A percentile compares a stretch with the other conserved stretches of the same genome.
Evolutionary conservation across 495 filamentous ascomycete species (phyloP).

Genomic region (Ramalina peruviana): DNA sequence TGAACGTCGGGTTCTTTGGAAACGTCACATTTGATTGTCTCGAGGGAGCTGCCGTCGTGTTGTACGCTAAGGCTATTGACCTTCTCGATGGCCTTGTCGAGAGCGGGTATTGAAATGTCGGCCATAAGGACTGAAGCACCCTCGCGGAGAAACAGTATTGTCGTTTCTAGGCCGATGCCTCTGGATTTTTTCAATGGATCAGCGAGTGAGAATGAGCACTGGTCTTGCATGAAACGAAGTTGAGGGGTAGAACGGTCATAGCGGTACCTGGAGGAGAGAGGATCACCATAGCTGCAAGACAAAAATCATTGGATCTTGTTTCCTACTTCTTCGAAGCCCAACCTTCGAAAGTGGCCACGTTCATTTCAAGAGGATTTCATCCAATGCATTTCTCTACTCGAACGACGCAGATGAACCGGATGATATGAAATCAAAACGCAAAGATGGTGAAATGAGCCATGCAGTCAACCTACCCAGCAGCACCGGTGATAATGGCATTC

Average conservation of each 20-base stretch:
- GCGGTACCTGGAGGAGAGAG: too few species aligned
- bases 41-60: conserved; percentile 35
- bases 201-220: neutral
- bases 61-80: conserved; percentile 51
- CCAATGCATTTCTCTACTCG: too few species aligned
- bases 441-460: neutral
- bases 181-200: conserved; percentile 26
- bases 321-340: too few species aligned
- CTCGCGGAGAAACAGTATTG: conserved; percentile 81
- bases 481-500: conserved; percentile 88
- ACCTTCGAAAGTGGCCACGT: too few species aligned
- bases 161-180: conserved; percentile 91
- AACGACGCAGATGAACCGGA: too few species aligned
- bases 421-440: too few species aligned
- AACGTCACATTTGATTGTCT: conserved; percentile 48
- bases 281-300: too few species aligned
- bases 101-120: conserved; percentile 62
- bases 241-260: neutral
- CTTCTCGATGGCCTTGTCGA: conserved; percentile 54
- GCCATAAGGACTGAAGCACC: conserved; percentile 77
- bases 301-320: too few species aligned
- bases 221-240: neutral
- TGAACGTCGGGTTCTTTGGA: conserved; percentile 62
- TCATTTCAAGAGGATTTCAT: too few species aligned
- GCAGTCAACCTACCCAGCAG: conserved; percentile 55